Evolutionary conservation across 2,329 filamentous ascomycete species (phyloP).

Genomic region (Penicillium sp.): DNA sequence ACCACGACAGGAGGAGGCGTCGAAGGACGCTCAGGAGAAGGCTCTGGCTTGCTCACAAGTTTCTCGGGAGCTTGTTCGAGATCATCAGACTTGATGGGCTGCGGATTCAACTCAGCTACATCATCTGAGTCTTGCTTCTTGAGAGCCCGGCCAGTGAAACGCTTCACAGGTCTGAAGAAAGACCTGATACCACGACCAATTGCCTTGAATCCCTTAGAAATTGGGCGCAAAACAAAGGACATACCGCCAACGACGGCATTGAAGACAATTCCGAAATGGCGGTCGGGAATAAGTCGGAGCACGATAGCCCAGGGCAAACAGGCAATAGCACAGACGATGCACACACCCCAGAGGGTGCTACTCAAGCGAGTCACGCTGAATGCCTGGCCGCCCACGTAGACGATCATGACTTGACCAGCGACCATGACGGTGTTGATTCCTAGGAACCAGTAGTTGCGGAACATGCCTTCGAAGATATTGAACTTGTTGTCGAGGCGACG

Average conservation of each 20-base stretch:
- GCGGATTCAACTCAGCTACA: not conserved
- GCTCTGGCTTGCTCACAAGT: slow-evolving; percentile 3
- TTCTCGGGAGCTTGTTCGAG: slow-evolving; percentile 9
- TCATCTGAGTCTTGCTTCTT: slow-evolving; percentile 1
- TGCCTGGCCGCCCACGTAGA: slow-evolving; percentile 72
- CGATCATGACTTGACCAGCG: slow-evolving; percentile 78
- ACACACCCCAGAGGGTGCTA: slow-evolving; percentile 75
- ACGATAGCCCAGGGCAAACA: slow-evolving; percentile 75
- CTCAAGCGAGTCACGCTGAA: slow-evolving; percentile 67
- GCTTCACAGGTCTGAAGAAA: slow-evolving; percentile 19
- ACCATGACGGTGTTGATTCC: slow-evolving; percentile 79
- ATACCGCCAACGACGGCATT: slow-evolving; percentile 48
- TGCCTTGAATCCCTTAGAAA: slow-evolving; percentile 25
- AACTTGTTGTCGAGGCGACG: slow-evolving; percentile 87
- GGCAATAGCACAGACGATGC: slow-evolving; percentile 70
- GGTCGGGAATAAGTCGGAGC: slow-evolving; percentile 75
- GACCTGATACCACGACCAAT: slow-evolving; percentile 23
- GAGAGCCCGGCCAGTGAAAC: slow-evolving; percentile 19
- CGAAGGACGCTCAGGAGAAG: slow-evolving; percentile 14
- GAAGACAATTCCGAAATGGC: slow-evolving; percentile 39
- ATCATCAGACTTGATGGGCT: slow-evolving; percentile 4
- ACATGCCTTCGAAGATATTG: slow-evolving; percentile 88
- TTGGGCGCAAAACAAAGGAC: slow-evolving; percentile 42
- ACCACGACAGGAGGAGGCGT: slow-evolving; percentile 21
- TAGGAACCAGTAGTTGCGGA: slow-evolving; percentile 80